Conservation (phyloP, 345 rosid species). For the Erucastrum elatum region DNA sequence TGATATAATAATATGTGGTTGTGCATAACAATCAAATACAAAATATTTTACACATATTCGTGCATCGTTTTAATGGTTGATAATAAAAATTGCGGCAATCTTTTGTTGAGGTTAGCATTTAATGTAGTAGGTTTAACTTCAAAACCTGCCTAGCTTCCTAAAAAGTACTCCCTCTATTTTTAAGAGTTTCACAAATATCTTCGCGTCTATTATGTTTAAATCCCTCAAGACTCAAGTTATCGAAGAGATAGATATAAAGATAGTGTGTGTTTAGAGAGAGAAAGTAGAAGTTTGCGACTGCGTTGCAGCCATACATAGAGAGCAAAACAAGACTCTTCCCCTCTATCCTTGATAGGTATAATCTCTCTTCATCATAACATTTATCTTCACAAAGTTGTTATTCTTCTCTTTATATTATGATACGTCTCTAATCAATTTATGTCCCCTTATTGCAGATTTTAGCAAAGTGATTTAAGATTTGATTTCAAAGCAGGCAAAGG, state of each 20-base stretch:
- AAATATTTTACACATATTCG: neutral
- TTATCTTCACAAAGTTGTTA: neutral
- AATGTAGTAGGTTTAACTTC: slow-evolving; percentile 24
- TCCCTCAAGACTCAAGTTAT: slow-evolving; percentile 29
- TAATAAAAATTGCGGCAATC: neutral
- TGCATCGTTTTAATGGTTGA: neutral
- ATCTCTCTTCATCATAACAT: neutral
- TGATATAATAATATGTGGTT: neutral
- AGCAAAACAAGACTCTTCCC: slow-evolving; percentile 18
- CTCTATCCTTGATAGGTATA: slow-evolving; percentile 27
- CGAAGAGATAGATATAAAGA: slow-evolving; percentile 16
- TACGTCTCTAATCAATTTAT: neutral
- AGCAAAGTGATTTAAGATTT: neutral
- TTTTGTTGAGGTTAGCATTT: slow-evolving; percentile 21
- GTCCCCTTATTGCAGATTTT: slow-evolving; percentile 3
- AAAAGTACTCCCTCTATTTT: slow-evolving; percentile 33
- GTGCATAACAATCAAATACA: neutral
- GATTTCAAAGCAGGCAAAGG: neutral
- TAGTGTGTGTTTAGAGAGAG: slow-evolving; percentile 24
- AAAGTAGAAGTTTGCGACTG: slow-evolving; percentile 12
- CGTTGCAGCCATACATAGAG: slow-evolving; percentile 24
- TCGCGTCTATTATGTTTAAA: slow-evolving; percentile 36
- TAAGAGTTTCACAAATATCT: slow-evolving; percentile 29
- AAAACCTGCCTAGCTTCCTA: slow-evolving; percentile 41
- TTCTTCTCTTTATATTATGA: neutral